Percentiles rank a stretch among this genome's conserved stretches.
phyloP scores from a whole-genome alignment of 331 rosid genomes.

The Dryas integrifolia region DNA sequence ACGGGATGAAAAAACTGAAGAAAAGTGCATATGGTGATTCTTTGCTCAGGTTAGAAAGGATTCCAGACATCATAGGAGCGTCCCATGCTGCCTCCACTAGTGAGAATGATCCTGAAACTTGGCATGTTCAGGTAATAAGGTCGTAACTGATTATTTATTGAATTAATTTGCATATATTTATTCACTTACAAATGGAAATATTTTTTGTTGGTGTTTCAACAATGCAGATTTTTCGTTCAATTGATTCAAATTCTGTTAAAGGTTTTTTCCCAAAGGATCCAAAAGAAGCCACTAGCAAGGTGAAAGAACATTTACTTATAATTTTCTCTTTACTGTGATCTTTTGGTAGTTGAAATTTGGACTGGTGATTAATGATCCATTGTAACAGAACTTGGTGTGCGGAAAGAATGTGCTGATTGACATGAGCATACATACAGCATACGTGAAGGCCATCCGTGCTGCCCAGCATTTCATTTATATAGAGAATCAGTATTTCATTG shows the following conservation, averaged over 20 bases:
- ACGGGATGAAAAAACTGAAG: constrained; percentile 72
- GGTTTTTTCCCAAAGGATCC: constrained; percentile 86
- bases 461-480: constrained; percentile 93
- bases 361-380: constrained; percentile 16
- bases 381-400: constrained; percentile 76
- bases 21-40: constrained; percentile 57
- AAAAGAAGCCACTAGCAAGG: constrained; percentile 67
- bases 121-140: constrained; percentile 88
- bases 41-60: constrained; percentile 73
- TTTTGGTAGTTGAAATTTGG: constrained; percentile 5
- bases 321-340: constrained; percentile 25
- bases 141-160: constrained; percentile 8
- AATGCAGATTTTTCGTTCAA: constrained; percentile 87
- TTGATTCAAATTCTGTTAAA: constrained; percentile 87
- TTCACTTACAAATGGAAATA: neutral
- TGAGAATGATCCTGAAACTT: constrained; percentile 71
- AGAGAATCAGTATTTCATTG: constrained; percentile 94
- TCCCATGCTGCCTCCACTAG: constrained; percentile 34
- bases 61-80: constrained; percentile 57
- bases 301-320: constrained; percentile 33
- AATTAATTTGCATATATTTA: neutral
- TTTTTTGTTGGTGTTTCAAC: constrained; percentile 20
- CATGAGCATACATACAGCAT: constrained; percentile 98
- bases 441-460: constrained; percentile 91
- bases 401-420: constrained; percentile 95